Evolutionary conservation across 164 flowering plant genomes (phyloP).

Genomic region (Piper betle): DNA sequence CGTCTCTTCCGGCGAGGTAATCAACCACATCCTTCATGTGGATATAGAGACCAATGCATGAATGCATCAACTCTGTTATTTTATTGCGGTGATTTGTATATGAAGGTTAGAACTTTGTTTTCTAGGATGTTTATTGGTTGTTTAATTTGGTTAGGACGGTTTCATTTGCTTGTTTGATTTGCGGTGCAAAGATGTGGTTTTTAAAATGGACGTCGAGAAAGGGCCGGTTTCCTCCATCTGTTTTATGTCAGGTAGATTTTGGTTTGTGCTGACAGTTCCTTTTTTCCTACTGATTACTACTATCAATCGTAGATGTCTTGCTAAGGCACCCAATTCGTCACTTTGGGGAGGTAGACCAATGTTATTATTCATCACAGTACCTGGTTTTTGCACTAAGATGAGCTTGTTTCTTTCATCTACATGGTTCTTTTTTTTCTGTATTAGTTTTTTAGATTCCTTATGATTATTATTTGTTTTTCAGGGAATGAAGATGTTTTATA

Average conservation of each 20-base stretch:
- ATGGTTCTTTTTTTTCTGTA: neutral
- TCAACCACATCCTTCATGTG: no score
- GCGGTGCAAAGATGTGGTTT: conserved; percentile 66
- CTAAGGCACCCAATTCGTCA: neutral
- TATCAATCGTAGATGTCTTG: no score
- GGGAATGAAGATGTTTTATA: conserved; percentile 70
- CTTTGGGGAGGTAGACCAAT: neutral
- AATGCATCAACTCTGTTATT: neutral
- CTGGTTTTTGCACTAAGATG: neutral
- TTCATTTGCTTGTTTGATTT: conserved; percentile 77
- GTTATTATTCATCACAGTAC: neutral
- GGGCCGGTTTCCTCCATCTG: conserved; percentile 63
- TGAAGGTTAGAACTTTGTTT: neutral
- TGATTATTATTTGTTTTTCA: conserved; percentile 19
- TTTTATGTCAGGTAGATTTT: conserved; percentile 62
- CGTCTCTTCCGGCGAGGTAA: conserved; percentile 81
- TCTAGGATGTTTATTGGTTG: neutral
- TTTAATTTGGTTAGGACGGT: conserved; percentile 46
- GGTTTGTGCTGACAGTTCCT: neutral
- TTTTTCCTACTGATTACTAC: no score
- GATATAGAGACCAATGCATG: neutral
- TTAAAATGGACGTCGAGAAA: conserved; percentile 38
- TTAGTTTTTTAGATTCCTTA: neutral
- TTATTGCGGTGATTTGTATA: neutral
- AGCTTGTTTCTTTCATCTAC: neutral